These are phyloP conservation scores for Coemansia sp. DNA, from an alignment of 192 early-diverging fungal species.

Conservation along the genomic window DNA sequence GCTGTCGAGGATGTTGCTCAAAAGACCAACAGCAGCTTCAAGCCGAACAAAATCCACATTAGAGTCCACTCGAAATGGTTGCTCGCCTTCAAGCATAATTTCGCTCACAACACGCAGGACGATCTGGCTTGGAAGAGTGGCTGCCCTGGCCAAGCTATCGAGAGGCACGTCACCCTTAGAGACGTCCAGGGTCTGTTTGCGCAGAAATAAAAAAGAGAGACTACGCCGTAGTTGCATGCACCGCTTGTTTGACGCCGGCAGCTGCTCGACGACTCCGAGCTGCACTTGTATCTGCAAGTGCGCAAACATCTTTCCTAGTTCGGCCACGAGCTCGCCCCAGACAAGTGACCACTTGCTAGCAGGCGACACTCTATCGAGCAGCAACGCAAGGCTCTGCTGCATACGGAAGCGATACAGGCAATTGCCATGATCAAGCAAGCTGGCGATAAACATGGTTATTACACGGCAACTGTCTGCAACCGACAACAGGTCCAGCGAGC, in stretches of 20 bases:
- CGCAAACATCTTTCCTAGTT: constrained; percentile 4
- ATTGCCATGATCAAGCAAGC: constrained; percentile 22
- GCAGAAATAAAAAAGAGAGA: constrained; percentile 28
- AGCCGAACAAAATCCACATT: constrained; percentile 13
- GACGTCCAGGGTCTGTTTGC: constrained; percentile 3
- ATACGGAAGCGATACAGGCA: constrained; percentile 6
- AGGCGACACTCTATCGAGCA: constrained; percentile 19
- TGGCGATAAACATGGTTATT: constrained; percentile 5
- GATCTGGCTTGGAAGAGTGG: constrained; percentile 26
- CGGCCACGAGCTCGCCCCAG: constrained; percentile 22
- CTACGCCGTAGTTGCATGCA: constrained; percentile 38
- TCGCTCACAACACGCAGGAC: constrained; percentile 38
- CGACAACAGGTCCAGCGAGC: constrained; percentile 9
- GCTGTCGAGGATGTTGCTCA: constrained; percentile 36
- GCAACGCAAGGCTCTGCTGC: constrained; percentile 19
- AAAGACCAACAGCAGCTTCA: constrained; percentile 27
- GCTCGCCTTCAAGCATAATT: constrained; percentile 20
- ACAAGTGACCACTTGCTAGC: constrained; percentile 32
- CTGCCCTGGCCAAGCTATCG: constrained; percentile 8
- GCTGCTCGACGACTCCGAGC: constrained; percentile 16
- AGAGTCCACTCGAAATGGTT: constrained; percentile 15
- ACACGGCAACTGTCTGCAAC: constrained; percentile 14
- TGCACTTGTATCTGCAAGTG: constrained; percentile 9
- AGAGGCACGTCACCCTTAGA: background rate
- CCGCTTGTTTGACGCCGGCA: constrained; percentile 25